Conservation (phyloP, 2,329 filamentous ascomycete species). For the Daldinia eschscholtzii region DNA sequence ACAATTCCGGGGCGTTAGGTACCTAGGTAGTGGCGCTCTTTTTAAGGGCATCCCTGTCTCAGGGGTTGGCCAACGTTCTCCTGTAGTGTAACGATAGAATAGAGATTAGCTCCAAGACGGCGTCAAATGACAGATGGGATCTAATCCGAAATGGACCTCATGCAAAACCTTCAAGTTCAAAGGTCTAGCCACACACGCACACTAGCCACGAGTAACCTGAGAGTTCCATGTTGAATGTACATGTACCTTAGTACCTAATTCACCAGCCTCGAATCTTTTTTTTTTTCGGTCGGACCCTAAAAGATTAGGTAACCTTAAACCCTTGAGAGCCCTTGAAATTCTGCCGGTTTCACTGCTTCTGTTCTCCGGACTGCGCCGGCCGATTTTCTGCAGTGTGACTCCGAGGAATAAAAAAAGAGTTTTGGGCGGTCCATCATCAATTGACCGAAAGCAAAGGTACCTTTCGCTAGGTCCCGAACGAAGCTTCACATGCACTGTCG, state of each 20-base stretch:
- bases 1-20: constrained; percentile 24
- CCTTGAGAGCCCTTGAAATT: constrained; percentile 5
- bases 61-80: constrained; percentile 15
- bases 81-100: constrained; percentile 21
- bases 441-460: constrained; percentile 6
- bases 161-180: neutral
- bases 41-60: constrained; percentile 30
- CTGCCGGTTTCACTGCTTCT: constrained; percentile 26
- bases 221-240: no score
- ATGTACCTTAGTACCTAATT: neutral
- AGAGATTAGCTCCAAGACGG: constrained; percentile 23
- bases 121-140: constrained; percentile 15
- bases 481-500: constrained; percentile 34
- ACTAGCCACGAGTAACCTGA: no score
- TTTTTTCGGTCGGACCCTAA: constrained; percentile 2
- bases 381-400: constrained; percentile 33
- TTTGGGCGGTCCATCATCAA: constrained; percentile 13
- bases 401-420: constrained; percentile 25
- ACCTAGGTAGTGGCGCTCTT: neutral
- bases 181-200: constrained; percentile 20
- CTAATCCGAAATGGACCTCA: neutral
- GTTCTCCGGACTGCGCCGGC: constrained; percentile 20
- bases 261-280: constrained; percentile 10
- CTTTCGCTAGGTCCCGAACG: constrained; percentile 5
- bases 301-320: neutral